Evolutionary conservation across 2,329 filamentous ascomycete species (phyloP).

Genomic region (Sclerotinia borealis): DNA sequence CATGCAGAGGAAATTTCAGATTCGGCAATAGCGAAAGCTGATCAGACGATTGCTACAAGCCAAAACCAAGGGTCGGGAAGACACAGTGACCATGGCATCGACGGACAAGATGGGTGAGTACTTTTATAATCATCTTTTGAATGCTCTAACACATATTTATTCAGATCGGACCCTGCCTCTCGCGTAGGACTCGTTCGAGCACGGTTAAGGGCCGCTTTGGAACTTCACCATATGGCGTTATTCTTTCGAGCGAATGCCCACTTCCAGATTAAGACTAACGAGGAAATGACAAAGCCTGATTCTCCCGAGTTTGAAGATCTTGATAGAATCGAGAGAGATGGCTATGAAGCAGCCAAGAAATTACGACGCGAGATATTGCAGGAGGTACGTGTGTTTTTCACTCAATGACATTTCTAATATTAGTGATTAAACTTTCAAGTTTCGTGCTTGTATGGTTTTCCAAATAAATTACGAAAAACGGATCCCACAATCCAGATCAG

Average conservation of each 20-base stretch:
- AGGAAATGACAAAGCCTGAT: constrained; percentile 55
- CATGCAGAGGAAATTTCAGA: not conserved
- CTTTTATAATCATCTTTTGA: not conserved
- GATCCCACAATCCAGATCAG: not conserved
- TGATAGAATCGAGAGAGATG: constrained; percentile 63
- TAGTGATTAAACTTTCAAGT: constrained; percentile 28
- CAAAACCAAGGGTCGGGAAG: not conserved
- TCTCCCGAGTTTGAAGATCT: constrained; percentile 61
- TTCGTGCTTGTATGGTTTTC: not conserved
- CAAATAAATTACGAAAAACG: not conserved
- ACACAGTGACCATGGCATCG: not conserved
- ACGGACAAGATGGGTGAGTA: constrained; percentile 30
- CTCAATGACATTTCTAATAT: not conserved
- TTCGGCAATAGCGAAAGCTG: not conserved
- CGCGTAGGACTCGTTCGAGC: constrained; percentile 55
- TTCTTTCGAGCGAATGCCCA: constrained; percentile 83
- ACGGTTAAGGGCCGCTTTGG: constrained; percentile 65
- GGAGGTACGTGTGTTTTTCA: constrained; percentile 33
- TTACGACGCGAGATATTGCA: constrained; percentile 75
- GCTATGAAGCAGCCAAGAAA: constrained; percentile 72
- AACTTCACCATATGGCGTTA: constrained; percentile 72
- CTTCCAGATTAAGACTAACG: constrained; percentile 74
- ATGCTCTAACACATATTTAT: not conserved
- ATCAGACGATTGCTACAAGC: no score
- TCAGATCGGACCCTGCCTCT: constrained; percentile 15